These are phyloP conservation scores for Monilinia aucupariae DNA, from an alignment of 2,329 filamentous ascomycete species.

Conservation along the genomic window DNA sequence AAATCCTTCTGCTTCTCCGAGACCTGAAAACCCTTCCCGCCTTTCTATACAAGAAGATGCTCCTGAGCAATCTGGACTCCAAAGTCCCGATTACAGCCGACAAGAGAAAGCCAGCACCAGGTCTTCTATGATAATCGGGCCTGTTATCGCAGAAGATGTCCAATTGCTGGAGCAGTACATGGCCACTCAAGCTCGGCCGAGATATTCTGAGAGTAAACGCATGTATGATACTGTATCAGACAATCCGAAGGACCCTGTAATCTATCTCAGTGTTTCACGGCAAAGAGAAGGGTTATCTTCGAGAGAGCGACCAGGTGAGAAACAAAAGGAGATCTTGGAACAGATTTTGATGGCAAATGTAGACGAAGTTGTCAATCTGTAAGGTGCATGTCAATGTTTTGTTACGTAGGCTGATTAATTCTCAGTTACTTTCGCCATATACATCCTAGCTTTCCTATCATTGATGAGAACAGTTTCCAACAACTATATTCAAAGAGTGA, in stretches of 20 bases:
- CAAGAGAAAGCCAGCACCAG: not conserved
- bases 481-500: conserved; percentile 35
- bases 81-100: not conserved
- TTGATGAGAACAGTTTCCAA: conserved; percentile 30
- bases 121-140: conserved; percentile 46
- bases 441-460: conserved; percentile 56
- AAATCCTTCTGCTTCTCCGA: not conserved
- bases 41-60: not conserved
- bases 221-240: conserved; percentile 32
- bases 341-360: conserved; percentile 53
- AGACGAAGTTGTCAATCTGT: conserved; percentile 47
- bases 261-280: conserved; percentile 30
- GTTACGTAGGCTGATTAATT: conserved; percentile 4
- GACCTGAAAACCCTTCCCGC: not conserved
- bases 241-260: conserved; percentile 43
- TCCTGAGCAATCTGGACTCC: not conserved
- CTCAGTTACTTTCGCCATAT: conserved; percentile 49
- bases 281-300: conserved; percentile 36
- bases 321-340: conserved; percentile 50
- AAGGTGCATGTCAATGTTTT: conserved; percentile 24
- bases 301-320: conserved; percentile 41
- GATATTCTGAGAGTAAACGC: not conserved
- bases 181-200: conserved; percentile 37
- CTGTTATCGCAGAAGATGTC: conserved; percentile 53
- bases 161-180: conserved; percentile 57